Evolutionary conservation across 352 stramenopile genomes (phyloP), one percentile per base, ranked within the genome.

Genomic region (Phytophthora multivora): DNA sequence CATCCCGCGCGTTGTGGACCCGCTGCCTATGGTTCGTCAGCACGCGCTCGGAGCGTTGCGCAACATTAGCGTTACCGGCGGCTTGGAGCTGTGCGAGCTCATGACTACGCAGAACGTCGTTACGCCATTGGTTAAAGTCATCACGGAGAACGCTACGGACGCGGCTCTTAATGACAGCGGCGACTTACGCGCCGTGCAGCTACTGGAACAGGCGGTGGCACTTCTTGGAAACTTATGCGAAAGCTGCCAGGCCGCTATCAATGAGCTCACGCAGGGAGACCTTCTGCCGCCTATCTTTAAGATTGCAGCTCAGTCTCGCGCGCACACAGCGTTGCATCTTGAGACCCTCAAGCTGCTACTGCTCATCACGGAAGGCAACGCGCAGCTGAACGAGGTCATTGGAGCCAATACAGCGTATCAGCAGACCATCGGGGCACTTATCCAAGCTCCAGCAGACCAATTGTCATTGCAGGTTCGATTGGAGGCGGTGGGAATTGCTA

Each of bases 11-110:
- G 73, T 95, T 38, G 85, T 91, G 42, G 88, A 96, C 59, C 80
- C 86, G 43, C 72, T 92, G 51, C 85, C 83, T 23, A 93, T 94
- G 80, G 86, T 96, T 59, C 83, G 88, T 6, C 80, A 95, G 35
- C 80, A 94, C 59, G 86, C 85, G 7, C 64, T 96, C 7, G 88
- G 88, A 18, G 88, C 88, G 12, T 70, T 95, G 49, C 85, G 86
- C 61, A 96, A 96, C 66, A 92, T 96, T 48, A 95, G 84, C 58
- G 83, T 94, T n/a, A 91, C 86, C 0, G 88, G 88, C 43, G 88
- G 88, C 33, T 69, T 91, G 35, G 86, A 93, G 66, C 73, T 91
- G 16, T 96, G 83, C 48, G 88, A 96, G 72, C 59, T 79, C 40
- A 89, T 96, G 79, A 93, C 79, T 26, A 60, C 56, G 15, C 75